Evolutionary conservation across 805 yeast genomes (phyloP).

Genomic region (Priceomyces medius): DNA sequence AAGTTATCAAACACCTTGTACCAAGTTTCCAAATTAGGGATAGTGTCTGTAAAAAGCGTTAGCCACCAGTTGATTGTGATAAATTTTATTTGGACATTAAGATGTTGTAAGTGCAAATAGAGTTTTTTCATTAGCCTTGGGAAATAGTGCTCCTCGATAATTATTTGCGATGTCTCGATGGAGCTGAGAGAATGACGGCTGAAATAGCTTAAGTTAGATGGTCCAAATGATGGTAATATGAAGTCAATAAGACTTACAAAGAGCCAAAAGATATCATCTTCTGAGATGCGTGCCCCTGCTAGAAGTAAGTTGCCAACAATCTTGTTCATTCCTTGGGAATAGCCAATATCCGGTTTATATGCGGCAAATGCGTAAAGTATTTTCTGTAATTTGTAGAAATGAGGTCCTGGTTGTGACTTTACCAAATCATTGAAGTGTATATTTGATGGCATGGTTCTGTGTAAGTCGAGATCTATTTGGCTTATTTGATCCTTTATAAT

Average conservation of each 20-base stretch:
- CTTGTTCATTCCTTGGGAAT: slow-evolving; percentile 62
- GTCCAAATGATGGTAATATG: slow-evolving; percentile 45
- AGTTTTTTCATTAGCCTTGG: slow-evolving; percentile 40
- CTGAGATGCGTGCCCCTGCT: slow-evolving; percentile 20
- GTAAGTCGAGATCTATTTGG: slow-evolving; percentile 54
- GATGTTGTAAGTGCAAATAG: slow-evolving; percentile 27
- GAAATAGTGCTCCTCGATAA: slow-evolving; percentile 32
- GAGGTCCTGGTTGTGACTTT: slow-evolving; percentile 51
- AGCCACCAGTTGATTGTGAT: slow-evolving; percentile 59
- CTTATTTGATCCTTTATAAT: slow-evolving; percentile 33
- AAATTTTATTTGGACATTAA: slow-evolving; percentile 46
- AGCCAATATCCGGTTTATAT: slow-evolving; percentile 49
- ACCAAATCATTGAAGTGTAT: slow-evolving; percentile 42
- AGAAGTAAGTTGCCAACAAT: slow-evolving; percentile 52
- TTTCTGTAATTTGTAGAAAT: slow-evolving; percentile 45
- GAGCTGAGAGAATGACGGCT: slow-evolving; percentile 15
- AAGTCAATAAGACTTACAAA: slow-evolving; percentile 49
- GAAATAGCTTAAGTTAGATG: slow-evolving; percentile 17
- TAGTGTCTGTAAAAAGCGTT: slow-evolving; percentile 49
- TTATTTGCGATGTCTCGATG: slow-evolving; percentile 41
- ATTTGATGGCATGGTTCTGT: slow-evolving; percentile 56
- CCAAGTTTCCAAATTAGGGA: slow-evolving; percentile 50
- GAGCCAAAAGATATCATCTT: slow-evolving; percentile 55
- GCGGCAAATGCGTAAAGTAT: slow-evolving; percentile 50
- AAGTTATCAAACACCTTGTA: slow-evolving; percentile 53